These are phyloP conservation scores for Epichloe uncinata DNA, from an alignment of 2,329 filamentous ascomycete genomes.

Conservation along the genomic window DNA sequence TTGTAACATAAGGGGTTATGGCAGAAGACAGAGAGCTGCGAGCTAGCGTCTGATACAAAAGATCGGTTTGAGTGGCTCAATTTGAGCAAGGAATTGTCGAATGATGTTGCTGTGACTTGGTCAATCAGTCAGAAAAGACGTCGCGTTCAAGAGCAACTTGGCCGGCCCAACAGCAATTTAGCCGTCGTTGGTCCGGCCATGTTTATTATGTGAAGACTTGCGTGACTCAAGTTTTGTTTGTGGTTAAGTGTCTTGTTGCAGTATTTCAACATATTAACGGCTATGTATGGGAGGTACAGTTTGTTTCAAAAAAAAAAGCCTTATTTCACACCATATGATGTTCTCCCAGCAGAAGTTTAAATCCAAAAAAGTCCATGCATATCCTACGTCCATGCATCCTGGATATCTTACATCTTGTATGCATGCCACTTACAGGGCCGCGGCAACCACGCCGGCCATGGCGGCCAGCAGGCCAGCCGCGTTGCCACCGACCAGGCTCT, in stretches of 20 bases:
- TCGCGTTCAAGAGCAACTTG: too few species aligned
- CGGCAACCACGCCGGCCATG: constrained; percentile 24
- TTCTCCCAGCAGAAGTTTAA: background rate
- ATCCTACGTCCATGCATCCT: background rate
- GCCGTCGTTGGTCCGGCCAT: too few species aligned
- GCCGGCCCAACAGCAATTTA: too few species aligned
- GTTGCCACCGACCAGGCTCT: constrained; percentile 14
- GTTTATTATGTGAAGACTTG: too few species aligned
- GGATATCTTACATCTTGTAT: too few species aligned
- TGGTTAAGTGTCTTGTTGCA: background rate
- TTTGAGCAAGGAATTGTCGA: background rate
- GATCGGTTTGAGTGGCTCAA: background rate
- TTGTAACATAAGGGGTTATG: constrained; percentile 3
- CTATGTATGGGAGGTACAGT: background rate
- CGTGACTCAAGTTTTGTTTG: too few species aligned
- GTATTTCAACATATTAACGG: too few species aligned
- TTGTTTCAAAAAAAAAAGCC: background rate
- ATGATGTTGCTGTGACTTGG: background rate
- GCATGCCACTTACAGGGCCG: constrained; percentile 17
- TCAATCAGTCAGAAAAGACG: too few species aligned
- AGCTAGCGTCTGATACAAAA: background rate
- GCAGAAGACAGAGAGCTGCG: background rate
- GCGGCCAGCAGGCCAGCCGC: constrained; percentile 23
- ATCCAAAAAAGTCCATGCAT: background rate
- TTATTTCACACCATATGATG: background rate